phyloP scores from a whole-genome alignment of 805 yeast genomes.

The Pichia membranifaciens region DNA sequence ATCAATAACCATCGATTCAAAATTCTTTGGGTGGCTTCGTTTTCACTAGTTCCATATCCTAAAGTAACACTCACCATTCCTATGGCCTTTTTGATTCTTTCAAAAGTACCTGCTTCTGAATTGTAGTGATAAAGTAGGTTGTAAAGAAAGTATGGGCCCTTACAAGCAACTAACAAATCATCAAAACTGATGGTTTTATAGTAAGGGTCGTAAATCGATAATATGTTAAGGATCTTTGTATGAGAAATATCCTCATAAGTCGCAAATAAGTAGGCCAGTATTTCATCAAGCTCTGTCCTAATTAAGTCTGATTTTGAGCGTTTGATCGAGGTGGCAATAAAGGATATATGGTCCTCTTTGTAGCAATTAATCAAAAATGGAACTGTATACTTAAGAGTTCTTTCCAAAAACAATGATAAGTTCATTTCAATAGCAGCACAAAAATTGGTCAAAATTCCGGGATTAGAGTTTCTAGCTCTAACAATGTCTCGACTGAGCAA shows the following conservation, averaged over 20 bases:
- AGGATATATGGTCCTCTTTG: conserved; percentile 55
- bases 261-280: conserved; percentile 54
- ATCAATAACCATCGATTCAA: conserved; percentile 46
- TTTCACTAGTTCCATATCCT: conserved; percentile 19
- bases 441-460: conserved; percentile 50
- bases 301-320: conserved; percentile 43
- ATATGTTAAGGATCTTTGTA: conserved; percentile 43
- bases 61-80: conserved; percentile 21
- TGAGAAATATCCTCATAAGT: conserved; percentile 45
- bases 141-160: conserved; percentile 4
- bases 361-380: conserved; percentile 70
- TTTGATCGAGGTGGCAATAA: conserved; percentile 51
- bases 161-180: conserved; percentile 26
- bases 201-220: conserved; percentile 48
- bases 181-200: conserved; percentile 31
- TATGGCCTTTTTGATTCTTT: conserved; percentile 39
- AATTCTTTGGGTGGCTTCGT: conserved; percentile 23
- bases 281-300: conserved; percentile 42
- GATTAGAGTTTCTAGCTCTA: conserved; percentile 43
- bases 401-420: conserved; percentile 51
- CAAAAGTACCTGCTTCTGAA: conserved; percentile 20
- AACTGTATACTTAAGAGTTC: conserved; percentile 68
- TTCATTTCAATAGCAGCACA: conserved; percentile 63
- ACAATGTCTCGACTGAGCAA: conserved; percentile 61
- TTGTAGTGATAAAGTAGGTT: conserved; percentile 37